Evolutionary conservation across 1,284 basidiomycete species (phyloP).

Genomic region (Lentinula novae-zelandiae): DNA sequence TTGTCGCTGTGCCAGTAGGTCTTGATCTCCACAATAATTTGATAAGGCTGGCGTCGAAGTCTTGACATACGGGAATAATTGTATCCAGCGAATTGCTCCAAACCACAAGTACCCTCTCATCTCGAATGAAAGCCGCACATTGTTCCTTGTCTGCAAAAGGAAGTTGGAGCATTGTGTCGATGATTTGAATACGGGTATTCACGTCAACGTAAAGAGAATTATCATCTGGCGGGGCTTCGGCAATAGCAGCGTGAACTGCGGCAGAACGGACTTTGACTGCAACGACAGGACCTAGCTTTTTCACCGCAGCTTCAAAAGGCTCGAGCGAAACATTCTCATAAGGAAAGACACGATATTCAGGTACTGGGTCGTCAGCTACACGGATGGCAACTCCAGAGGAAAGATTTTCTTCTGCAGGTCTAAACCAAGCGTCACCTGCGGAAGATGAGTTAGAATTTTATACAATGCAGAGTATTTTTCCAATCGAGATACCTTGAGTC

Average conservation of each 20-base stretch:
- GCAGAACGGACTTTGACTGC: constrained; percentile 80
- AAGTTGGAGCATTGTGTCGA: constrained; percentile 72
- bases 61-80: constrained; percentile 67
- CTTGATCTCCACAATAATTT: constrained; percentile 67
- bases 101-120: constrained; percentile 76
- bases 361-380: constrained; percentile 41
- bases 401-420: constrained; percentile 63
- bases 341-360: constrained; percentile 68
- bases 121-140: constrained; percentile 80
- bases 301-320: constrained; percentile 71
- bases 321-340: constrained; percentile 67
- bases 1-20: constrained; percentile 16
- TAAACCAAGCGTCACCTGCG: constrained; percentile 64
- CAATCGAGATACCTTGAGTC: constrained; percentile 42
- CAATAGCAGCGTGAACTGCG: constrained; percentile 77
- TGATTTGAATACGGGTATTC: constrained; percentile 70
- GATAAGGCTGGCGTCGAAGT: constrained; percentile 80
- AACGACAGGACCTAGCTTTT: constrained; percentile 73
- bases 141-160: constrained; percentile 77
- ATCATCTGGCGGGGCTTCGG: constrained; percentile 56
- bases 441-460: background rate
- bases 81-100: constrained; percentile 77
- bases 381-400: constrained; percentile 65
- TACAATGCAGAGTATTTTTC: background rate
- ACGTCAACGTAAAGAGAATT: constrained; percentile 64